phyloP scores from a whole-genome alignment of 2,329 filamentous ascomycete genomes.

The Apiospora rasikravindrae region DNA sequence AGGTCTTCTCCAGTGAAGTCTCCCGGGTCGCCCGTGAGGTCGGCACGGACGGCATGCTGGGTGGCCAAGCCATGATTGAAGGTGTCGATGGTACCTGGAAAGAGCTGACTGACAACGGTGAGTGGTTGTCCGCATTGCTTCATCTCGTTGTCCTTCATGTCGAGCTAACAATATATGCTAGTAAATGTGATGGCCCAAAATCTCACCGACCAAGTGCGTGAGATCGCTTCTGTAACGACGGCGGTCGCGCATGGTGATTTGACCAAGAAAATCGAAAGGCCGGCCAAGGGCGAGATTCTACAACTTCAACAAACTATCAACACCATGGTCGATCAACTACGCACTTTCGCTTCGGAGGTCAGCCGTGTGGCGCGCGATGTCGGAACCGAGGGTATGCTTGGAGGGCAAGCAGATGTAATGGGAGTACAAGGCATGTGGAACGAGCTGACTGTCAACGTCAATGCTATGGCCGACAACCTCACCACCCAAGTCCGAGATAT shows the following conservation, averaged over 20 bases:
- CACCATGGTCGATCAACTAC: conserved; percentile 86
- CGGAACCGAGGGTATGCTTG: conserved; percentile 82
- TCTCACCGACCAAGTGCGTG: conserved; percentile 81
- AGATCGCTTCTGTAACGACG: conserved; percentile 84
- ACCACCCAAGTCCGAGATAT: conserved; percentile 94
- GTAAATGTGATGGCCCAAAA: conserved; percentile 87
- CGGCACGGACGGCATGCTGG: conserved; percentile 92
- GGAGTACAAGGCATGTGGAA: conserved; percentile 90
- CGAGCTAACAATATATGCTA: conserved; percentile 40
- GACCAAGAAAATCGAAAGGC: conserved; percentile 83
- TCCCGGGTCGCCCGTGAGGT: conserved; percentile 94
- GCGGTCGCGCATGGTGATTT: conserved; percentile 83
- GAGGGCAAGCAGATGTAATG: conserved; percentile 82
- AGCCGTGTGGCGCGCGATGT: conserved; percentile 84
- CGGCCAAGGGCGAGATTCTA: conserved; percentile 80
- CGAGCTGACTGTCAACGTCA: conserved; percentile 83
- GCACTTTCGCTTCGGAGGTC: conserved; percentile 84
- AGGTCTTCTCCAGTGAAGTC: conserved; percentile 95
- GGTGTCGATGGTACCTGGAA: conserved; percentile 98
- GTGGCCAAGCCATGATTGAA: conserved; percentile 90
- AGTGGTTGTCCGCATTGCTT: conserved; percentile 25
- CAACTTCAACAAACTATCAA: conserved; percentile 87
- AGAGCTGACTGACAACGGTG: conserved; percentile 87
- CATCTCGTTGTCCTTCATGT: conserved; percentile 7
- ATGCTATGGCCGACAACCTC: conserved; percentile 86